Evolutionary conservation across 345 rosid genomes (phyloP).

Genomic region (Gossypium stocksii): DNA sequence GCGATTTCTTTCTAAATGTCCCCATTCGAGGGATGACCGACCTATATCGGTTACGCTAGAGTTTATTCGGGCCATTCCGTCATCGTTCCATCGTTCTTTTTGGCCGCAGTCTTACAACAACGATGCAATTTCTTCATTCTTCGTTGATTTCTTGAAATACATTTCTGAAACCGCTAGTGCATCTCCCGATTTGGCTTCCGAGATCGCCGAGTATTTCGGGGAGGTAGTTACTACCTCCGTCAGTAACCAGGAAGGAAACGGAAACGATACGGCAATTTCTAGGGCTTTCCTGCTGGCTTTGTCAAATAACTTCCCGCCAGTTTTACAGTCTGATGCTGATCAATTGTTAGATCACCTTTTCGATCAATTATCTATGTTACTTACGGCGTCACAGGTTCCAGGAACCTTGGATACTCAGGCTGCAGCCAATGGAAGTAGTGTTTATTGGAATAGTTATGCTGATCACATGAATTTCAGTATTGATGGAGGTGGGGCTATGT

Average conservation of each 20-base stretch:
- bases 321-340: conserved; percentile 62
- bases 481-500: conserved; percentile 60
- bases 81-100: conserved; percentile 62
- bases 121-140: conserved; percentile 59
- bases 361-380: conserved; percentile 52
- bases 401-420: conserved; percentile 52
- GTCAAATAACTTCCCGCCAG: conserved; percentile 64
- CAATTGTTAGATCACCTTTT: conserved; percentile 55
- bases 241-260: conserved; percentile 19
- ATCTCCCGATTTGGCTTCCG: conserved; percentile 56
- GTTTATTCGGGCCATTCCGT: conserved; percentile 63
- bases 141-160: conserved; percentile 59
- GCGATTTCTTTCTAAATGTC: conserved; percentile 64
- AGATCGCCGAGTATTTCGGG: conserved; percentile 63
- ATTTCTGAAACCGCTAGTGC: conserved; percentile 43
- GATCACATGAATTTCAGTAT: conserved; percentile 15
- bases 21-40: conserved; percentile 41
- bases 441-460: background rate
- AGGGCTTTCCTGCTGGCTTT: conserved; percentile 69
- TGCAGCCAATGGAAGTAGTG: background rate
- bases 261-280: conserved; percentile 42
- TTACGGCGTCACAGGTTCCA: conserved; percentile 38
- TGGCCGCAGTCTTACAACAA: conserved; percentile 78
- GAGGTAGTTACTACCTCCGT: conserved; percentile 57
- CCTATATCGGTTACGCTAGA: conserved; percentile 59